Percentiles rank a stretch among this genome's conserved stretches.
Conservation (phyloP, 176 grass and related monocot genomes). For the Musa schizocarpa region DNA sequence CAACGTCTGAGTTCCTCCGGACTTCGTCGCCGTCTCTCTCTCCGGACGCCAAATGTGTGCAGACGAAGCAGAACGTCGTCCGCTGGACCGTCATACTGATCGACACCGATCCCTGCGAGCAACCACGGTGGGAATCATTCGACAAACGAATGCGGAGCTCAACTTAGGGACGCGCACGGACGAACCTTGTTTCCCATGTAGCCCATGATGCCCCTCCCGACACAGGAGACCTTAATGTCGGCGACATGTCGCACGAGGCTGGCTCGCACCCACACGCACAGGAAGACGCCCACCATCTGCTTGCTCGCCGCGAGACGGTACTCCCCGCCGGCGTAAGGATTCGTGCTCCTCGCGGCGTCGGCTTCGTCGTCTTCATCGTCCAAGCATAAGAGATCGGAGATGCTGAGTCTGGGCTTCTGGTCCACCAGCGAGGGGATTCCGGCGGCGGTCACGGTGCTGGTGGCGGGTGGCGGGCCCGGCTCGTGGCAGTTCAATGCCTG, state of each 20-base stretch:
- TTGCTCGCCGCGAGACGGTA: slow-evolving; percentile 56
- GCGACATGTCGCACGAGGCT: slow-evolving; percentile 37
- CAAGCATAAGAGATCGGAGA: slow-evolving; percentile 32
- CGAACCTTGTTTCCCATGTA: slow-evolving; percentile 92
- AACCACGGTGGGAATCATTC: not conserved
- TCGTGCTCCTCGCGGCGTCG: not conserved
- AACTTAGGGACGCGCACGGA: not conserved
- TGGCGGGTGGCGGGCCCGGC: not conserved
- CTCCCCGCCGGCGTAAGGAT: slow-evolving; percentile 17
- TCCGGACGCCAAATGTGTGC: slow-evolving; percentile 82
- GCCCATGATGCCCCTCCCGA: slow-evolving; percentile 79
- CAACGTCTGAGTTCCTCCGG: slow-evolving; percentile 58
- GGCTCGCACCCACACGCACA: slow-evolving; percentile 67
- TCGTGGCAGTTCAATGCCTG: slow-evolving; percentile 21
- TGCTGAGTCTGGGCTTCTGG: slow-evolving; percentile 17
- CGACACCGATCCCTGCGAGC: slow-evolving; percentile 60
- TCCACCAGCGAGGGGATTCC: not conserved
- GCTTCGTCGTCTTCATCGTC: slow-evolving; percentile 18
- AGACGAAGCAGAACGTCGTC: slow-evolving; percentile 74
- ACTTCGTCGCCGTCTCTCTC: slow-evolving; percentile 87
- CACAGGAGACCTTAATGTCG: slow-evolving; percentile 44
- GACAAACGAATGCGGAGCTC: not conserved
- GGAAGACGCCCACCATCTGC: slow-evolving; percentile 91
- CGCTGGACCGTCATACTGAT: slow-evolving; percentile 58
- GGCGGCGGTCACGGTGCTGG: not conserved